phyloP scores from a whole-genome alignment of 2,329 filamentous ascomycete genomes.

The Dothistroma septosporum region DNA sequence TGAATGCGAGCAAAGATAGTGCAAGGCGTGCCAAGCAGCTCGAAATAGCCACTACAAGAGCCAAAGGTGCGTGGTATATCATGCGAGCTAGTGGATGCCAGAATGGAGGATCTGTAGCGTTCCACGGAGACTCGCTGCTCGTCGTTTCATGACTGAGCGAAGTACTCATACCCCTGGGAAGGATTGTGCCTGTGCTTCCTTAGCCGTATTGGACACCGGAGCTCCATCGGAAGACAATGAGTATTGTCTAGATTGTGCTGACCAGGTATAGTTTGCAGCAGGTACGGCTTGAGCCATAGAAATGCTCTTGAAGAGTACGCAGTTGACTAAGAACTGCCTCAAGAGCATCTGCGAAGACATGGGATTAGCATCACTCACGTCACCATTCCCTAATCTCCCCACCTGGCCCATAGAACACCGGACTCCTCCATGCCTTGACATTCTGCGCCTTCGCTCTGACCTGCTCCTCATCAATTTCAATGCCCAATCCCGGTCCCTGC shows the following conservation, averaged over 20 bases:
- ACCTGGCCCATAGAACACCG: not conserved
- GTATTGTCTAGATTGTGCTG: too few relatives aligned
- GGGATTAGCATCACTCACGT: not conserved
- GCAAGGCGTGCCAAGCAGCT: not conserved
- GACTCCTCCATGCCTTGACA: not conserved
- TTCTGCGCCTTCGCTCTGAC: not conserved
- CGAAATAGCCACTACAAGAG: not conserved
- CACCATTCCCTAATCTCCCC: not conserved
- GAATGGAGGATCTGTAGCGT: not conserved
- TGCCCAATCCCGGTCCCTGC: slow-evolving; percentile 30
- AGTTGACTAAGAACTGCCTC: too few relatives aligned
- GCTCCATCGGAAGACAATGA: too few relatives aligned
- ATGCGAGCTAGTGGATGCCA: not conserved
- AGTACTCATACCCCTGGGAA: too few relatives aligned
- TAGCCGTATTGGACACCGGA: not conserved
- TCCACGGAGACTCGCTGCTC: too few relatives aligned
- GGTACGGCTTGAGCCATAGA: too few relatives aligned
- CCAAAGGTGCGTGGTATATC: not conserved
- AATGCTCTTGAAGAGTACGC: too few relatives aligned
- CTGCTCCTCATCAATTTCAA: slow-evolving; percentile 41
- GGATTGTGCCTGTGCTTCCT: too few relatives aligned
- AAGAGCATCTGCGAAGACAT: too few relatives aligned
- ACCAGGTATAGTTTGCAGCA: too few relatives aligned
- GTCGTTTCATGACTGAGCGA: too few relatives aligned
- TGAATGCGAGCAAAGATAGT: not conserved